A percentile compares a stretch with the other conserved stretches of the same genome.
Conservation (phyloP, 2,329 filamentous ascomycete species). For the Sphaerulina musiva region DNA sequence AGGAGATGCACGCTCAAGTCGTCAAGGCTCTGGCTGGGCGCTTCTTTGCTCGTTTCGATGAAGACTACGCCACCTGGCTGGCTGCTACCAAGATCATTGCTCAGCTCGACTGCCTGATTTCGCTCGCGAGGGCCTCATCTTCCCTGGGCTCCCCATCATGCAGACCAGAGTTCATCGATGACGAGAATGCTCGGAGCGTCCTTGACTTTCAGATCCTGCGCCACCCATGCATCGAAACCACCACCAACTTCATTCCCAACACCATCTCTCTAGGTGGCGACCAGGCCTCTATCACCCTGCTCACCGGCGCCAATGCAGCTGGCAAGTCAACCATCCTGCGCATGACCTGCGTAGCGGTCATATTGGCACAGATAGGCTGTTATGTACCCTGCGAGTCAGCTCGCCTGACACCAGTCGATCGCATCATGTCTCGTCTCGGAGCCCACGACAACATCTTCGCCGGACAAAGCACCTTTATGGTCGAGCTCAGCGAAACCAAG, state of each 20-base stretch:
- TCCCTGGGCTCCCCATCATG: constrained; percentile 81
- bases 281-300: constrained; percentile 73
- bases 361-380: constrained; percentile 95
- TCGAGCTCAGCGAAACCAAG: constrained; percentile 94
- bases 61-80: constrained; percentile 78
- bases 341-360: constrained; percentile 95
- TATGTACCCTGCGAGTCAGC: constrained; percentile 80
- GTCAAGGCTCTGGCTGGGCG: constrained; percentile 76
- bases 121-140: constrained; percentile 79
- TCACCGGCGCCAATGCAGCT: constrained; percentile 94
- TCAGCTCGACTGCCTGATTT: constrained; percentile 91
- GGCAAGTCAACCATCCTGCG: constrained; percentile 94
- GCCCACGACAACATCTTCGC: constrained; percentile 99
- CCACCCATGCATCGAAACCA: constrained; percentile 88
- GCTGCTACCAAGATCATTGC: constrained; percentile 83
- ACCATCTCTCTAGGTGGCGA: constrained; percentile 80
- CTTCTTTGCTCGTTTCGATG: constrained; percentile 82
- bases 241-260: constrained; percentile 92
- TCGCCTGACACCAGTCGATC: constrained; percentile 80
- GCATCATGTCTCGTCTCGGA: constrained; percentile 96
- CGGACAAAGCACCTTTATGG: constrained; percentile 95
- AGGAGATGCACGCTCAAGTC: constrained; percentile 88
- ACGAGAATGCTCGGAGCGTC: constrained; percentile 63
- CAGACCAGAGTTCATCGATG: constrained; percentile 78
- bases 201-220: constrained; percentile 89